Evolutionary conservation across 2,329 filamentous ascomycete species (phyloP).

Genomic region (Colletotrichum tanaceti): DNA sequence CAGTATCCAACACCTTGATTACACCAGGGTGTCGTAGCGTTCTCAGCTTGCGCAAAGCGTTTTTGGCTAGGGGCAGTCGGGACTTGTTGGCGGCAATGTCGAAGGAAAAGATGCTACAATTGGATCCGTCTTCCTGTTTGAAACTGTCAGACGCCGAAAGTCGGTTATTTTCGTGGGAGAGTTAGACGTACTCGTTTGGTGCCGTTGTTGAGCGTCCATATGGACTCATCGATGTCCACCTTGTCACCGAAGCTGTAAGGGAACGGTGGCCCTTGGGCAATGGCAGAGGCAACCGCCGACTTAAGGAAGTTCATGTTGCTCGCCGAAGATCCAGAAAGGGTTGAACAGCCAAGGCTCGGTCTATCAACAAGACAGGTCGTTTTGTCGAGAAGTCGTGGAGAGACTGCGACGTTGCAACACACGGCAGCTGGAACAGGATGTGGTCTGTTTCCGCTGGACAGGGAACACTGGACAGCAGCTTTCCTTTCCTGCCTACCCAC

Average conservation of each 20-base stretch:
- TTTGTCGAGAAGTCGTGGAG: conserved; percentile 18
- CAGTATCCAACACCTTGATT: conserved; percentile 91
- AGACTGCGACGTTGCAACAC: conserved; percentile 28
- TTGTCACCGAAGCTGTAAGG: conserved; percentile 93
- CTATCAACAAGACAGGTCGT: conserved; percentile 1
- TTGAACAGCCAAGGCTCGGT: conserved; percentile 1
- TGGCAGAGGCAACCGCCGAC: conserved; percentile 95
- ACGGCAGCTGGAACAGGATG: conserved; percentile 30
- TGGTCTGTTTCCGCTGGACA: conserved; percentile 26
- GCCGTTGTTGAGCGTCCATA: conserved; percentile 97
- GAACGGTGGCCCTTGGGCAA: conserved; percentile 93
- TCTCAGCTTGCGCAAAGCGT: conserved; percentile 92
- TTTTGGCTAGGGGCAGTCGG: conserved; percentile 86
- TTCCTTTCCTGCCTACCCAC: no score
- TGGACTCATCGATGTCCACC: conserved; percentile 91
- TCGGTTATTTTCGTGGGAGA: not conserved
- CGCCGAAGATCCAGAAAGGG: not conserved
- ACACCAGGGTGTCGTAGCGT: conserved; percentile 95
- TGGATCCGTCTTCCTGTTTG: conserved; percentile 86
- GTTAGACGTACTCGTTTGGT: conserved; percentile 78
- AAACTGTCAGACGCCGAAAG: conserved; percentile 8
- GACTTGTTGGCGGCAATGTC: conserved; percentile 85
- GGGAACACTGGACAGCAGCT: conserved; percentile 19
- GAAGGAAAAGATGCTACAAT: conserved; percentile 97
- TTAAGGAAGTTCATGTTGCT: conserved; percentile 92